These are phyloP conservation scores for Parasarocladium wereldwijsianum DNA, from an alignment of 2,329 filamentous ascomycete genomes.

Conservation along the genomic window DNA sequence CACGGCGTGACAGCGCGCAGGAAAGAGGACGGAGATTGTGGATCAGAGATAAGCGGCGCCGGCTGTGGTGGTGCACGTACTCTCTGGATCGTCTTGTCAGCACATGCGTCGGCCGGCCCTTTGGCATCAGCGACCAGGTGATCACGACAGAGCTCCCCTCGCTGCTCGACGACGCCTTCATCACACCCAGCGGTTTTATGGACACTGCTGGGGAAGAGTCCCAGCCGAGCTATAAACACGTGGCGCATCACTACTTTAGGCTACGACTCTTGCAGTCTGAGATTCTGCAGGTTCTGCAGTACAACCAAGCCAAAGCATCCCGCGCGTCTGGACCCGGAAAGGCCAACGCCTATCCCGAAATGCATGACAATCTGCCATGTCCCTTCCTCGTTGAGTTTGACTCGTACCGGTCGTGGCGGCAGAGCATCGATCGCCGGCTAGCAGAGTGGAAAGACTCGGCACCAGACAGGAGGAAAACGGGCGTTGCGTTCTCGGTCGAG, in stretches of 20 bases:
- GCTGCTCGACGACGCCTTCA: conserved; percentile 72
- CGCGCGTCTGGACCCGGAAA: conserved; percentile 49
- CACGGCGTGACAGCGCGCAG: conserved; percentile 15
- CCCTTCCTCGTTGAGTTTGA: conserved; percentile 75
- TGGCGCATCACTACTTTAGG: conserved; percentile 84
- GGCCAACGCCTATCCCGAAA: conserved; percentile 44
- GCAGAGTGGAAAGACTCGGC: conserved; percentile 77
- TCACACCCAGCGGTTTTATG: conserved; percentile 64
- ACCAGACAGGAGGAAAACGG: conserved; percentile 63
- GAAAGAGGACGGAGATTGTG: conserved; percentile 62
- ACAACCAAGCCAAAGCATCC: conserved; percentile 74
- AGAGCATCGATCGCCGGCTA: conserved; percentile 70
- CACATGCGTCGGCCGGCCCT: conserved; percentile 82
- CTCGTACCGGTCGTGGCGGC: conserved; percentile 77
- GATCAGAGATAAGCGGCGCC: conserved; percentile 69
- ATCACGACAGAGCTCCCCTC: conserved; percentile 94
- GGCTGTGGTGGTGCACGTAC: conserved; percentile 96
- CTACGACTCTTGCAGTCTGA: conserved; percentile 83
- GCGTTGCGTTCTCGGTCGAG: conserved; percentile 77
- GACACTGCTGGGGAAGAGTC: conserved; percentile 39
- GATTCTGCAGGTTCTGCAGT: conserved; percentile 84
- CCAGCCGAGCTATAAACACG: conserved; percentile 74
- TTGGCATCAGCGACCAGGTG: conserved; percentile 90
- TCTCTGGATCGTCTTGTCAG: conserved; percentile 89
- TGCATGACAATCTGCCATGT: conserved; percentile 65